Conservation (phyloP, 768 basidiomycete genomes). For the Hygrocybe coccinea region DNA sequence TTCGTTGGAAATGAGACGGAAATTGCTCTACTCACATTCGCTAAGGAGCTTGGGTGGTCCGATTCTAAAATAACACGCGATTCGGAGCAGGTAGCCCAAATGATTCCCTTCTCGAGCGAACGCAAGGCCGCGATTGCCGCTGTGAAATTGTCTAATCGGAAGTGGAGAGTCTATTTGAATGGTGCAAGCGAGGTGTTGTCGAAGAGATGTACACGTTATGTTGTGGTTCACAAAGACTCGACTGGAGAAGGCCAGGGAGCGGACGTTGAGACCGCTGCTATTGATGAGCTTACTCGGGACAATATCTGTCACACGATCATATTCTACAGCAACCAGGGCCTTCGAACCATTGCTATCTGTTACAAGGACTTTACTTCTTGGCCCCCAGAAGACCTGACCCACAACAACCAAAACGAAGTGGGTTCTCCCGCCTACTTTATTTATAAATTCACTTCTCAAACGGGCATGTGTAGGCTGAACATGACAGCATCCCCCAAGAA, state of each 20-base stretch:
- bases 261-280: conserved; percentile 50
- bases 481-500: too few species aligned
- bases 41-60: conserved; percentile 61
- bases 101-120: conserved; percentile 74
- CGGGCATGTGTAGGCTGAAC: too few species aligned
- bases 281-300: conserved; percentile 63
- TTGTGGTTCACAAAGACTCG: conserved; percentile 73
- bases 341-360: conserved; percentile 83
- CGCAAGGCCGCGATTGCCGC: conserved; percentile 90
- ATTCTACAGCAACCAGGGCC: conserved; percentile 96
- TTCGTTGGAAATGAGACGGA: conserved; percentile 82
- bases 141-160: conserved; percentile 49
- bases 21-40: conserved; percentile 65
- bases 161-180: conserved; percentile 75
- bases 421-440: too few species aligned
- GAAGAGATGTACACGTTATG: conserved; percentile 63
- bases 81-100: too few species aligned
- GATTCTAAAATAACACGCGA: conserved; percentile 57
- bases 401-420: too few species aligned
- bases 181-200: conserved; percentile 92
- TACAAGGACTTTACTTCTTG: too few species aligned
- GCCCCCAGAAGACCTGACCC: too few species aligned
- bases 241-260: conserved; percentile 56
- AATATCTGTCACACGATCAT: conserved; percentile 92
- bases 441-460: too few species aligned